Percentiles rank a stretch among this genome's conserved stretches.
phyloP scores from a whole-genome alignment of 2,329 filamentous ascomycete species.

The Cryphonectria japonica region DNA sequence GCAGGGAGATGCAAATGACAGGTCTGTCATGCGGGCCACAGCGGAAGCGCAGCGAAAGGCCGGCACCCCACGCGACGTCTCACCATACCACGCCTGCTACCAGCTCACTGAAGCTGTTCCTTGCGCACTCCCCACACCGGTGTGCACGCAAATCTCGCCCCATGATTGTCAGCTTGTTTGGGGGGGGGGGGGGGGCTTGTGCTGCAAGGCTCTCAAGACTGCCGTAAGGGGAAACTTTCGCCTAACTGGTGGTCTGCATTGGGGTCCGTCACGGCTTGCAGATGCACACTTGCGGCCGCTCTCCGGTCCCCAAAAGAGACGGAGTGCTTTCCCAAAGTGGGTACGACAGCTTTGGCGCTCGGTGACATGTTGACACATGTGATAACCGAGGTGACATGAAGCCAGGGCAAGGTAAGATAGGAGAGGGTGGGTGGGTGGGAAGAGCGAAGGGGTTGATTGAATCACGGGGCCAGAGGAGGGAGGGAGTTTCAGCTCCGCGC shows the following conservation, averaged over 20 bases:
- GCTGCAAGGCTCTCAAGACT: background rate
- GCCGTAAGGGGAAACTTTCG: background rate
- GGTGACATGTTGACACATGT: slow-evolving; percentile 5
- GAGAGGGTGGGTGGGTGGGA: slow-evolving; percentile 16
- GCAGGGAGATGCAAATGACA: slow-evolving; percentile 23
- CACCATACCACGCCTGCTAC: slow-evolving; percentile 14
- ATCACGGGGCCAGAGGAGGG: background rate
- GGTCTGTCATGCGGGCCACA: slow-evolving; percentile 19
- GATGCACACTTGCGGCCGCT: slow-evolving; percentile 1
- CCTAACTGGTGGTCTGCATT: slow-evolving; percentile 7
- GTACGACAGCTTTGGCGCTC: slow-evolving; percentile 11
- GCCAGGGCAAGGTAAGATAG: slow-evolving; percentile 9
- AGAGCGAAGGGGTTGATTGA: slow-evolving; percentile 8
- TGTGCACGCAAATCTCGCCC: slow-evolving; percentile 9
- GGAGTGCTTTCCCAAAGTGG: background rate
- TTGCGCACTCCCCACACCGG: slow-evolving; percentile 25
- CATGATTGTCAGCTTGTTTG: background rate
- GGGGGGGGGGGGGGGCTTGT: too few species aligned
- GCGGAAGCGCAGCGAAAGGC: slow-evolving; percentile 3
- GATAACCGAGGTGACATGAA: slow-evolving; percentile 15
- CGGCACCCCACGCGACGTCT: slow-evolving; percentile 9
- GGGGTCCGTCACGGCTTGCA: slow-evolving; percentile 5
- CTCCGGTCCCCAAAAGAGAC: slow-evolving; percentile 4
- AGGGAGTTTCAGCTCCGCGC: slow-evolving; percentile 4
- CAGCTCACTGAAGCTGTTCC: slow-evolving; percentile 18